phyloP scores from a whole-genome alignment of 1,284 basidiomycete genomes.

The Sanghuangporus baumii region DNA sequence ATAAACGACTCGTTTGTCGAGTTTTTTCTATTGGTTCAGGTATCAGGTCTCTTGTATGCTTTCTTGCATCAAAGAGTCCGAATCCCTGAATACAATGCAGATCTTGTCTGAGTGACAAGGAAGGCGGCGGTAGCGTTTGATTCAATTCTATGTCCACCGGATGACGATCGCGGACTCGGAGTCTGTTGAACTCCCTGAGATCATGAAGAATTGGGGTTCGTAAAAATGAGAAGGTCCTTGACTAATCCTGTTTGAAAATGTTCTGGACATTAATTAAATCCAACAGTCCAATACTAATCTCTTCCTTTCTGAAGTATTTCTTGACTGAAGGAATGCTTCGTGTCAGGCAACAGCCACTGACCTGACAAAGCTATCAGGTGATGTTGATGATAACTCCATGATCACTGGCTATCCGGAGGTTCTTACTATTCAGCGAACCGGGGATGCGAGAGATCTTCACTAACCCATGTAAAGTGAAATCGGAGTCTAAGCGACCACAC shows the following conservation, averaged over 20 bases:
- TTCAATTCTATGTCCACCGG: not conserved
- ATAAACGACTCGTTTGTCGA: not conserved
- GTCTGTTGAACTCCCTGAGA: not conserved
- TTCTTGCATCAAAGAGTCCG: not conserved
- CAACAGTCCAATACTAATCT: no score
- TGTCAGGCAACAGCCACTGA: no score
- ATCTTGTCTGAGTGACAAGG: not conserved
- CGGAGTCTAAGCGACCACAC: not conserved
- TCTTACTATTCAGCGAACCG: not conserved
- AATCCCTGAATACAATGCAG: not conserved
- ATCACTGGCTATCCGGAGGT: not conserved
- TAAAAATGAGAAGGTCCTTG: no score
- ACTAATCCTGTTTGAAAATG: no score
- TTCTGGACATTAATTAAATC: no score
- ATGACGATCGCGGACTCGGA: not conserved
- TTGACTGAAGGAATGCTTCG: no score
- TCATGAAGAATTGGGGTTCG: no score
- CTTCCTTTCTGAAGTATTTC: no score
- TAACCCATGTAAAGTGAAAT: not conserved
- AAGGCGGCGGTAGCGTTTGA: not conserved
- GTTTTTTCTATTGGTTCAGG: not conserved
- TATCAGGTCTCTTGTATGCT: not conserved
- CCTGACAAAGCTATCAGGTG: no score
- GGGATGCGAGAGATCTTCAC: not conserved
- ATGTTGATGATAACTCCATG: not conserved